Evolutionary conservation across 441 rosid genomes (phyloP), one percentile per base, ranked within the genome.

Genomic region (Cnidoscolus chayamansa): DNA sequence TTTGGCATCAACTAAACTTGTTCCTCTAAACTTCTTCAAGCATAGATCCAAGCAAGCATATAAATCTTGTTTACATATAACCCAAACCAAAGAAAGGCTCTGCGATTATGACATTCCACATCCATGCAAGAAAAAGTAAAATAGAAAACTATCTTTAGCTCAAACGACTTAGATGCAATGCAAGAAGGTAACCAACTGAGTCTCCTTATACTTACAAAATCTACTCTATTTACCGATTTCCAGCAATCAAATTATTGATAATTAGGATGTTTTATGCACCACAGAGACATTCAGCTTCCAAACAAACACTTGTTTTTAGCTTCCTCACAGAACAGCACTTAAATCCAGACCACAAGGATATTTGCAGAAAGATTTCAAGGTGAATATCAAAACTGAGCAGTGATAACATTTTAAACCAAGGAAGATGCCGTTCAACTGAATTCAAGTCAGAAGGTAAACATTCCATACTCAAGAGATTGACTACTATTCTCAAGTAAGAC

Each of bases 361-460:
- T 35, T 65, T 37, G 48, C 47, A 65, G 55, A 48, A 65, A 65
- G 55, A 35, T n/a, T 65, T 65, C 40, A 25, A 63, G 54, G 55
- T 25, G 13, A 65, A 65, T 16, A 65, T 32, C 40, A 65, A 48
- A 13, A 25, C 10, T 49, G 12, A 48, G 4, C 43, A 13, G 37
- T 37, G 30, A 25, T 20, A 30, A 40, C n/a, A 69, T 19, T 37
- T 17, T 31, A 68, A 68, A 40, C 72, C 16, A 6, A 17, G 45
- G 19, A 61, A 59, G 11, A 31, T 48, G 32, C 45, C 7, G 7
- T 40, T 40, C 45, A 40, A 40, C 45, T 40, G 45, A 40, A 40
- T 40, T 40, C 7, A 40, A 40, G 45, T 40, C 4, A 40, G 6
- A 40, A n/a, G 32, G 32, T 64, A 54, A 64, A 35, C 40, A 35